A percentile compares a stretch with the other conserved stretches of the same genome.
phyloP scores from a whole-genome alignment of 176 grass and related monocot species.

The bread wheat (Triticum aestivum) region DNA sequence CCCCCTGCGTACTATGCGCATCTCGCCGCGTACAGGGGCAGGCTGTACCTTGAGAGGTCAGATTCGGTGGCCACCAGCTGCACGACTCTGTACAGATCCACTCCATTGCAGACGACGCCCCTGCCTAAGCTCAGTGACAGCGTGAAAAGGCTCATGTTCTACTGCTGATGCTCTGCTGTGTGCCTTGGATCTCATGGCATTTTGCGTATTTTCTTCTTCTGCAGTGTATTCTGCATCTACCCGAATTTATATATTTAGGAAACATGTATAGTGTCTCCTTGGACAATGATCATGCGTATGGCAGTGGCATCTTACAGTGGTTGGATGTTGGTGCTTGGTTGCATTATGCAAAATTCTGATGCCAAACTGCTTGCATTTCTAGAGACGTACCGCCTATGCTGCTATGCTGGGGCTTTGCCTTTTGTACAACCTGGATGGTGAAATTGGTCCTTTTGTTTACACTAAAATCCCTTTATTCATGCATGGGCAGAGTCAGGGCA shows the following conservation, averaged over 20 bases:
- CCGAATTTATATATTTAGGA: constrained; percentile 1
- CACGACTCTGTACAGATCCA: constrained; percentile 47
- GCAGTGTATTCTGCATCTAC: neutral
- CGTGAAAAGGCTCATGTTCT: constrained; percentile 92
- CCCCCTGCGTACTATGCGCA: constrained; percentile 86
- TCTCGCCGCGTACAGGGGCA: constrained; percentile 84
- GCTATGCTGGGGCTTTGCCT: neutral
- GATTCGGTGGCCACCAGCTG: constrained; percentile 35
- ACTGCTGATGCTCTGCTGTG: constrained; percentile 50
- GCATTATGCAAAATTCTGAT: constrained; percentile 28
- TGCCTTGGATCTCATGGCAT: neutral
- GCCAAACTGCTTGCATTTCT: neutral
- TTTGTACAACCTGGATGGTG: neutral
- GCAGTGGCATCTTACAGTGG: neutral
- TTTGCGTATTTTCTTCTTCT: neutral
- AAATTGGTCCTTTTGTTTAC: neutral
- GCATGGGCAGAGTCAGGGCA: no score
- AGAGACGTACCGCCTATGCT: neutral
- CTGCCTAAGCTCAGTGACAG: constrained; percentile 82
- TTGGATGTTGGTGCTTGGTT: constrained; percentile 22
- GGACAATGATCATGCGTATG: constrained; percentile 3
- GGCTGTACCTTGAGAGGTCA: constrained; percentile 80
- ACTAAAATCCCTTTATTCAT: no score
- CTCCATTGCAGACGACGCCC: constrained; percentile 53
- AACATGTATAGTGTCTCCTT: constrained; percentile 37